Conservation (phyloP, 306 rosid species). For the Quercus glauca region DNA sequence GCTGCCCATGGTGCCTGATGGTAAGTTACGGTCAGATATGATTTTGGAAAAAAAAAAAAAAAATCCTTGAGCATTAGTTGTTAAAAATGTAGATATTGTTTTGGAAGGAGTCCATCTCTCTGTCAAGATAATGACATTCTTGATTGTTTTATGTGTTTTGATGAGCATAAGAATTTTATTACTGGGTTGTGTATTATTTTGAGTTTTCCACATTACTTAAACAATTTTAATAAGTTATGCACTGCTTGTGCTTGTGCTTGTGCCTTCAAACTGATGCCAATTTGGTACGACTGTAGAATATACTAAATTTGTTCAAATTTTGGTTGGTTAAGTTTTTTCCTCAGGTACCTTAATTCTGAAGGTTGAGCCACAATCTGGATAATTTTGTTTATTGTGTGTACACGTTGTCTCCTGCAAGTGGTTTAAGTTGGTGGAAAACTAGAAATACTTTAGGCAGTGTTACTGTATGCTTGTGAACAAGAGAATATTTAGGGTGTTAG, state of each 20-base stretch:
- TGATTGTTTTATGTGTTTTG: conserved; percentile 27
- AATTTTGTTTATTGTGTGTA: background rate
- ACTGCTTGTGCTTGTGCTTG: conserved; percentile 4
- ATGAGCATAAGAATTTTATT: conserved; percentile 16
- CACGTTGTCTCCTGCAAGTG: background rate
- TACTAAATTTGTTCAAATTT: background rate
- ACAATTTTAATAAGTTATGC: background rate
- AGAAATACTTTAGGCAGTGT: background rate
- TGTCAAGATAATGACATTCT: conserved; percentile 15
- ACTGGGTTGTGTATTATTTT: conserved; percentile 18
- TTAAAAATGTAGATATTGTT: conserved; percentile 36
- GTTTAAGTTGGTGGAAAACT: background rate
- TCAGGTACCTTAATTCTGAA: background rate
- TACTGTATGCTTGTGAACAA: background rate
- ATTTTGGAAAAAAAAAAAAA: conserved; percentile 6
- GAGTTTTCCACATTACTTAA: background rate
- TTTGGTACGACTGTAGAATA: background rate
- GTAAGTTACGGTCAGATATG: conserved; percentile 11
- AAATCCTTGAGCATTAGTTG: conserved; percentile 30
- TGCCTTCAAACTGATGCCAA: conserved; percentile 11
- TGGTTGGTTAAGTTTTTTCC: background rate
- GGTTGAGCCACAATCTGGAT: background rate
- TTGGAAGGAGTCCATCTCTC: conserved; percentile 7
- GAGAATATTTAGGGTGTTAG: background rate
- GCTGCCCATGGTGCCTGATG: conserved; percentile 22